Percentiles rank a stretch among this genome's conserved stretches.
Evolutionary conservation across 1,284 basidiomycete species (phyloP).

Genomic region (Chiua sp.): DNA sequence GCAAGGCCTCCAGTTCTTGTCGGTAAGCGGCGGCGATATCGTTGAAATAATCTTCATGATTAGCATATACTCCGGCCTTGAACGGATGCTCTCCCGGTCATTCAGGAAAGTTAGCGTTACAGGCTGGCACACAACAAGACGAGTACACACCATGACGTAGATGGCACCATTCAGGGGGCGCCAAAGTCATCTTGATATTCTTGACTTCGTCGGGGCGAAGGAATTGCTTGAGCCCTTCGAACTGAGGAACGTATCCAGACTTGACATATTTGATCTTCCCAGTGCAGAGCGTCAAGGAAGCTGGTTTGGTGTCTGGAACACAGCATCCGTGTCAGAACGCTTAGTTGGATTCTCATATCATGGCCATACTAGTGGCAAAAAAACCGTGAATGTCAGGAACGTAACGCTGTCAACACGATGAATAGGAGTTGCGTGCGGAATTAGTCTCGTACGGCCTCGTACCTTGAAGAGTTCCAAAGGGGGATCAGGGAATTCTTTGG

Average conservation of each 20-base stretch:
- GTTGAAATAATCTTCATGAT: slow-evolving; percentile 70
- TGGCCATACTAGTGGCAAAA: slow-evolving; percentile 54
- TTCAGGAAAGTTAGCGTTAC: not conserved
- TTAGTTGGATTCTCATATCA: not conserved
- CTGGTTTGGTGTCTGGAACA: slow-evolving; percentile 49
- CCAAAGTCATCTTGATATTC: slow-evolving; percentile 75
- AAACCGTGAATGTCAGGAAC: slow-evolving; percentile 60
- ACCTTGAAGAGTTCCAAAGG: slow-evolving; percentile 35
- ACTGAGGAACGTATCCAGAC: slow-evolving; percentile 69
- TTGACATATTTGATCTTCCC: slow-evolving; percentile 66
- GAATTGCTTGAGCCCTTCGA: slow-evolving; percentile 60
- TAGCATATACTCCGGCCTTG: slow-evolving; percentile 18
- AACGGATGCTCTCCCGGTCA: slow-evolving; percentile 28
- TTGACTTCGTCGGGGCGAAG: slow-evolving; percentile 64
- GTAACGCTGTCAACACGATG: slow-evolving; percentile 24
- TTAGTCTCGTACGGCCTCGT: not conserved
- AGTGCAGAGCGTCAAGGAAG: slow-evolving; percentile 55
- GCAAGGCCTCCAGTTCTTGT: slow-evolving; percentile 74
- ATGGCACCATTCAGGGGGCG: slow-evolving; percentile 80
- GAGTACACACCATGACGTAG: slow-evolving; percentile 59
- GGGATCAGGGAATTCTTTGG: slow-evolving; percentile 28
- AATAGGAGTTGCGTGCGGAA: too few relatives aligned
- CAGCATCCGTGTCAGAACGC: slow-evolving; percentile 40
- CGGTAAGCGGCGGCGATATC: slow-evolving; percentile 76
- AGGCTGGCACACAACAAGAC: not conserved